These are phyloP conservation scores for Phytophthora brassicae DNA, from an alignment of 352 stramenopile species.

Conservation along the genomic window DNA sequence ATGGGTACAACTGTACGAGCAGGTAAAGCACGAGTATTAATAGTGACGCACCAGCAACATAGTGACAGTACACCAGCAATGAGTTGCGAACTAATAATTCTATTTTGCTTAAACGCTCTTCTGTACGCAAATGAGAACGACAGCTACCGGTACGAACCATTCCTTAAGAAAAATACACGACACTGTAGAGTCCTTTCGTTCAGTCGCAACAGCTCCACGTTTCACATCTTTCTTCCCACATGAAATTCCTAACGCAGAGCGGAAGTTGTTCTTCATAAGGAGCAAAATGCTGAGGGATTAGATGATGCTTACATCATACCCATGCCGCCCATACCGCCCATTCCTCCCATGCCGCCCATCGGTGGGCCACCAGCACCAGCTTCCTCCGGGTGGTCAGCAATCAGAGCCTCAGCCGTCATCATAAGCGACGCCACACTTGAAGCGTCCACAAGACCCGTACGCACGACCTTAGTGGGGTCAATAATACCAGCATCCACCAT, in stretches of 20 bases:
- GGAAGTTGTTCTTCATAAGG: conserved; percentile 16
- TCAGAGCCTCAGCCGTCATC: conserved; percentile 99
- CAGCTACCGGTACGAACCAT: neutral
- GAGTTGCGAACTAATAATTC: conserved; percentile 41
- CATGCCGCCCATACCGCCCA: conserved; percentile 86
- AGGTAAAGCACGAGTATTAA: no score
- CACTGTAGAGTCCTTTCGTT: conserved; percentile 27
- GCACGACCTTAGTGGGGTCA: conserved; percentile 98
- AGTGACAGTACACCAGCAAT: no score
- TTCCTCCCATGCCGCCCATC: conserved; percentile 85
- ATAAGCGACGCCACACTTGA: conserved; percentile 98
- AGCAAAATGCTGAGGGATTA: conserved; percentile 17
- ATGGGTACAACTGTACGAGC: no score
- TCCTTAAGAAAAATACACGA: conserved; percentile 11
- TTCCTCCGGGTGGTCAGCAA: conserved; percentile 95
- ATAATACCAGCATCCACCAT: conserved; percentile 99
- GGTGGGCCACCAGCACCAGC: conserved; percentile 48
- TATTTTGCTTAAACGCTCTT: conserved; percentile 40
- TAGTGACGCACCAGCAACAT: no score
- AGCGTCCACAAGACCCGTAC: conserved; percentile 98
- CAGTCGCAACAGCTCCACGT: conserved; percentile 35
- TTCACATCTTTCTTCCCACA: conserved; percentile 17
- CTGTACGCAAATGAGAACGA: conserved; percentile 25
- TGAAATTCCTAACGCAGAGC: conserved; percentile 11
- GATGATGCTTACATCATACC: conserved; percentile 79